phyloP scores from a whole-genome alignment of 2,329 filamentous ascomycete species.

The Diaporthe helianthi region DNA sequence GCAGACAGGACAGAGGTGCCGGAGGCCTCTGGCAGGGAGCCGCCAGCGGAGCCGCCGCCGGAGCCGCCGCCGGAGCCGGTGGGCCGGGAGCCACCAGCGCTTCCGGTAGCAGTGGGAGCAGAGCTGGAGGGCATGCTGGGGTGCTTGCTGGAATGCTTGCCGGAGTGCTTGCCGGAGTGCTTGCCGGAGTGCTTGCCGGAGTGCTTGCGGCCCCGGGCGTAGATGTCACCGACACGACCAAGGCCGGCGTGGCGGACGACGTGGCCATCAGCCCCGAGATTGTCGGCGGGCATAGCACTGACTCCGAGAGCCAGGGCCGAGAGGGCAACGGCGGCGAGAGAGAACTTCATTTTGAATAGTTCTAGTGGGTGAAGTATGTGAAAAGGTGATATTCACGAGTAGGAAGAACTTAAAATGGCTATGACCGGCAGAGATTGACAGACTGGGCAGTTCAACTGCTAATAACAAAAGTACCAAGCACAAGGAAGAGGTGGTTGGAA shows the following conservation, averaged over 20 bases:
- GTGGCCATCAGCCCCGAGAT: not conserved
- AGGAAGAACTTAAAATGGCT: not conserved
- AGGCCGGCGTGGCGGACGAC: conserved; percentile 7
- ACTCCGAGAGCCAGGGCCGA: conserved; percentile 24
- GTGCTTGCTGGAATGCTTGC: too few relatives aligned
- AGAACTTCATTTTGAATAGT: conserved; percentile 27
- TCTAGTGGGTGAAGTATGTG: not conserved
- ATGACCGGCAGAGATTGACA: conserved; percentile 13
- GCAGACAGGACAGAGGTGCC: conserved; percentile 27
- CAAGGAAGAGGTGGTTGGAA: conserved; percentile 16
- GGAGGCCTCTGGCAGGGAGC: conserved; percentile 29
- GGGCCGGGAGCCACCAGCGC: conserved; percentile 2
- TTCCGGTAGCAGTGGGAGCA: conserved; percentile 5
- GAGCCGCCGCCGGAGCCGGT: not conserved
- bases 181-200: too few relatives aligned
- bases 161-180: too few relatives aligned
- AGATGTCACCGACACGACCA: conserved; percentile 21
- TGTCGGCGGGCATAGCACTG: conserved; percentile 19
- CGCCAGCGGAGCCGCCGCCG: conserved; percentile 8
- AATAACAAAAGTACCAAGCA: conserved; percentile 23
- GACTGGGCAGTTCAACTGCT: conserved; percentile 28
- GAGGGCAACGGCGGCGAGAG: conserved; percentile 18
- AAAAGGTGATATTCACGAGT: not conserved
- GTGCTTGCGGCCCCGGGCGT: too few relatives aligned
- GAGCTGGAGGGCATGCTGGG: too few relatives aligned